Evolutionary conservation across 208 protist species (phyloP), one percentile per base, ranked within the genome.

Genomic region (Leishmania amazonensis): DNA sequence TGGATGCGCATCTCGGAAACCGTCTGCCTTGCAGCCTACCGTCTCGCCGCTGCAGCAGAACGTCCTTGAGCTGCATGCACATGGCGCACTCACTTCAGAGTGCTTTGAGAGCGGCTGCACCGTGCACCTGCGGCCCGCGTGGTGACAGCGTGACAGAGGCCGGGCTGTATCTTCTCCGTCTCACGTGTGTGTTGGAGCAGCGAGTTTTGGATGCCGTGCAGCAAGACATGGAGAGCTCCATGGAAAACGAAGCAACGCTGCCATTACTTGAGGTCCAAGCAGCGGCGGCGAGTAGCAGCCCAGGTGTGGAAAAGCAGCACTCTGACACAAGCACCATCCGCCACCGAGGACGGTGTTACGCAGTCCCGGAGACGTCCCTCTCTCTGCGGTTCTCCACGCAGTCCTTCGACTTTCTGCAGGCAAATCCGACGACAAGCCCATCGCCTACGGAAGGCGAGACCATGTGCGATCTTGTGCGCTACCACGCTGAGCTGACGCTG

Each of bases 401-500:
- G 49, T 60, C 47, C 1, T 31, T 45, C 72, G 47, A 76, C 28
- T 17, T 45, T 76, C 31, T 60, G 3, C 76, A 38, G 19, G 62
- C 77, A 24, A 78, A n/a, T 28, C 49, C 28, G 9, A 31, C 81
- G 11, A 67, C 71, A 47, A 53, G 42, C 31, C 51, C 76, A 0
- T 58, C 58, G 28, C 70, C 35, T 0, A 11, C 72, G 3, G 76
- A 82, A n/a, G 73, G 17, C 35, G 53, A 60, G 45, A 51, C 62
- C 5, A 0, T 71, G 19, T 24, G 5, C 3, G n/a, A 67, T 70
- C 42, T 79, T 31, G 13, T 70, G 5, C 85, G 78, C 45, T 83
- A 79, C 47, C 87, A 90, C 76, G 84, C 84, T 0, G 71, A 87
- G 28, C 75, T 90, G 62, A 83, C 81, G 19, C 45, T 90, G 28